Base-by-base conservation (phyloP, 1,284 basidiomycete species). In the Moesziomyces globuligerus region DNA sequence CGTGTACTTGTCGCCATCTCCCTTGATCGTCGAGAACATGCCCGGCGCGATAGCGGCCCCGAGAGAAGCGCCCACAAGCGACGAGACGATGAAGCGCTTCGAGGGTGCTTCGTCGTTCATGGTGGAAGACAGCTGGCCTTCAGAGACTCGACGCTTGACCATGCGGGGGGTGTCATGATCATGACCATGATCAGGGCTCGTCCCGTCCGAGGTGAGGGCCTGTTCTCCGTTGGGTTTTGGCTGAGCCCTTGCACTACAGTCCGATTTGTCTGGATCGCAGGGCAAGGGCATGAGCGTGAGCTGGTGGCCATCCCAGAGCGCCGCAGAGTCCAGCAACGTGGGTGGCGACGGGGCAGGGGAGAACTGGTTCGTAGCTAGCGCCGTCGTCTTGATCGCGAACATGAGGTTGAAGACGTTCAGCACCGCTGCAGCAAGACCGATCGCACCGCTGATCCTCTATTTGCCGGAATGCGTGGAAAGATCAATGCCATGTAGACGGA, bases 341-440 rank as follows among this genome's bases (percentile, higher is more conserved):
- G 67, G 67, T n/a, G 67, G 67, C 2, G 41, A 56, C 4, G 67
- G 67, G 4, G 67, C 60, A 0, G 51, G 21, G 0, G 51, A 48
- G 46, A 70, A 70, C 18, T 58, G 55, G 6, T 10, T 15, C 9
- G 60, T 56, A 4, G 60, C 60, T 24, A 58, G 18, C 6, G 49
- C 48, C 4, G 67, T 70, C 13, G 59, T 70, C 56, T 65, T 70
- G 48, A 42, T 49, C 0, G 59, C 41, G 10, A 53, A 59, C 25
- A 60, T 17, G 25, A 55, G 43, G 37, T 70, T 70, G 51, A 57
- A 28, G n/a, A 70, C 36, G 34, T 64, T 70, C 21, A 53, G 3
- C 3, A 57, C 25, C 6, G 60, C 56, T 2, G 60, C 43, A 1
- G 34, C 20, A 8, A 64, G 45, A 21, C 67, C 67, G 39, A 70